phyloP scores from a whole-genome alignment of 805 yeast species.

The Spathaspora sp. region DNA sequence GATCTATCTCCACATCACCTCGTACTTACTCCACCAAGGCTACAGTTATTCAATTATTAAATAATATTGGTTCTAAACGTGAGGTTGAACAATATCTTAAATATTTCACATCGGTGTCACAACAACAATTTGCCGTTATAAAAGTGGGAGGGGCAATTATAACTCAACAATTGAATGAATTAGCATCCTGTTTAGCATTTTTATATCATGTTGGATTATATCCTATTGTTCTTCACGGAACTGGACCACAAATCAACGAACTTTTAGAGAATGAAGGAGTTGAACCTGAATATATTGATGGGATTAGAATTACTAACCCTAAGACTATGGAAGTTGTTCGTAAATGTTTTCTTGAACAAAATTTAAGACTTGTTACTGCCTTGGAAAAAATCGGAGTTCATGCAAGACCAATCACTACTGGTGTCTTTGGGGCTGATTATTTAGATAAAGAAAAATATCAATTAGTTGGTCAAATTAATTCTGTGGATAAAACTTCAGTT shows the following conservation, averaged over 20 bases:
- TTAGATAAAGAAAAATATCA: conserved; percentile 87
- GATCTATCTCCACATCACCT: not conserved
- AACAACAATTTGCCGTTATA: conserved; percentile 96
- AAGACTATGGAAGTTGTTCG: conserved; percentile 96
- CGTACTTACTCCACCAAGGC: conserved; percentile 66
- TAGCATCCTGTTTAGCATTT: conserved; percentile 94
- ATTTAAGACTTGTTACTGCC: conserved; percentile 91
- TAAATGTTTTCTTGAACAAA: conserved; percentile 92
- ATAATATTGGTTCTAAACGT: conserved; percentile 94
- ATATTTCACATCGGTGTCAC: conserved; percentile 92
- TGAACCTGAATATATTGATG: conserved; percentile 94
- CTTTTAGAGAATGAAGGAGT: conserved; percentile 90
- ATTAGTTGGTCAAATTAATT: conserved; percentile 84
- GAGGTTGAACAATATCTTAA: conserved; percentile 97
- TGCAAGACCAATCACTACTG: conserved; percentile 97
- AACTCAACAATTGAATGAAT: conserved; percentile 87
- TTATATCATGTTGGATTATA: conserved; percentile 95
- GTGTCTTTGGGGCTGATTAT: conserved; percentile 92
- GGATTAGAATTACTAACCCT: conserved; percentile 92
- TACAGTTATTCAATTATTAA: conserved; percentile 90
- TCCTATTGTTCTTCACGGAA: conserved; percentile 96
- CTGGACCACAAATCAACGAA: conserved; percentile 98
- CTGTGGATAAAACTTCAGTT: conserved; percentile 79
- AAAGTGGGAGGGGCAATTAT: conserved; percentile 99
- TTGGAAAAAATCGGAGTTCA: conserved; percentile 94